Conservation (phyloP, 2,329 filamentous ascomycete genomes). For the Neurospora sp. region DNA sequence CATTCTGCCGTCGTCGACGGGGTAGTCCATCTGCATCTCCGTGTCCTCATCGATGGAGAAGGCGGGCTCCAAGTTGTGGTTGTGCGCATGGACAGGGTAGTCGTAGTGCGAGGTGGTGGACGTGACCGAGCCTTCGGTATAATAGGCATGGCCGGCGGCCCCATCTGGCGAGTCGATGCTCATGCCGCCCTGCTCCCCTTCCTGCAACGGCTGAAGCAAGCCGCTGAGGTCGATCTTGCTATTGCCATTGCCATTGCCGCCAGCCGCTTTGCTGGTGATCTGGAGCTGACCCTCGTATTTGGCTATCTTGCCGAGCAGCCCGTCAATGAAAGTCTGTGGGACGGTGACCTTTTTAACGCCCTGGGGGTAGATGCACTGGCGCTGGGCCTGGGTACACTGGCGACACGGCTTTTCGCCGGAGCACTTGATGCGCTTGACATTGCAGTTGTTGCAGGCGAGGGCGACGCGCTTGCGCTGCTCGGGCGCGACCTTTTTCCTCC, state of each 20-base stretch:
- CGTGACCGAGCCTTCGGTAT: not conserved
- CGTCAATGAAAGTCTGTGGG: slow-evolving; percentile 31
- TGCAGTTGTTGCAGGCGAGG: slow-evolving; percentile 44
- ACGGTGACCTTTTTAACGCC: slow-evolving; percentile 34
- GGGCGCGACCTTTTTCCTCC: slow-evolving; percentile 36
- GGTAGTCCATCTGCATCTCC: slow-evolving; percentile 4
- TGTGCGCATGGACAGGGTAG: not conserved
- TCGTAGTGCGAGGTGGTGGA: not conserved
- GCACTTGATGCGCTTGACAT: slow-evolving; percentile 42
- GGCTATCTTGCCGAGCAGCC: slow-evolving; percentile 29
- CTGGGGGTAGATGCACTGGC: slow-evolving; percentile 39
- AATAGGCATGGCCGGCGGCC: not conserved
- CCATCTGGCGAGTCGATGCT: not conserved
- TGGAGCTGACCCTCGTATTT: slow-evolving; percentile 31
- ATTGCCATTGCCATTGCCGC: slow-evolving; percentile 22
- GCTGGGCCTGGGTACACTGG: slow-evolving; percentile 32
- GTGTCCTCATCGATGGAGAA: slow-evolving; percentile 1
- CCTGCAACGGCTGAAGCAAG: slow-evolving; percentile 19
- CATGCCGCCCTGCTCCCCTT: not conserved
- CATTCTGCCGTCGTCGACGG: slow-evolving; percentile 28
- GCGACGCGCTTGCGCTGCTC: slow-evolving; percentile 39
- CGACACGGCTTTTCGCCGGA: slow-evolving; percentile 39
- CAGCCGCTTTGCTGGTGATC: slow-evolving; percentile 15
- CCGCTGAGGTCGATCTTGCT: slow-evolving; percentile 24
- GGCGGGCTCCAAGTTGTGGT: slow-evolving; percentile 1